Evolutionary conservation across 2,329 filamentous ascomycete genomes (phyloP).

Genomic region (Aspergillus tanneri): DNA sequence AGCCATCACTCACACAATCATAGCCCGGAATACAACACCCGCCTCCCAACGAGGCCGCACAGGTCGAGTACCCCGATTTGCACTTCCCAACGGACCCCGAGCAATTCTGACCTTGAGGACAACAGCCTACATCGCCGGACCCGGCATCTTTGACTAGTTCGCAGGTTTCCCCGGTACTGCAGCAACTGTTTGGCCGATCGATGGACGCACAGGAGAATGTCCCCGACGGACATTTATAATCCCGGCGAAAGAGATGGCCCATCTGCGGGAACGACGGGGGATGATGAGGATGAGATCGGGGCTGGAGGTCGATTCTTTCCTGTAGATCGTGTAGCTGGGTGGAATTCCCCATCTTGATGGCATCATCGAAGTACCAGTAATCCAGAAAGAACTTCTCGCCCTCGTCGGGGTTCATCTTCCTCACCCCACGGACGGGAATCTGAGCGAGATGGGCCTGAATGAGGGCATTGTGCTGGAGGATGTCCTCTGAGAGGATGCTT

Average conservation of each 20-base stretch:
- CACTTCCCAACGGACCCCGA: slow-evolving; percentile 53
- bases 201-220: slow-evolving; percentile 57
- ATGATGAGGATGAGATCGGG: slow-evolving; percentile 17
- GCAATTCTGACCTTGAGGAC: slow-evolving; percentile 55
- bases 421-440: slow-evolving; percentile 19
- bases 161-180: slow-evolving; percentile 54
- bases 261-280: slow-evolving; percentile 4
- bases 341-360: neutral
- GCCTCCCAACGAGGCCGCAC: slow-evolving; percentile 55
- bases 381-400: slow-evolving; percentile 51
- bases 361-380: slow-evolving; percentile 43
- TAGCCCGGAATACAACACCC: slow-evolving; percentile 64
- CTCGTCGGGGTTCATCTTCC: slow-evolving; percentile 48
- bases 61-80: slow-evolving; percentile 54
- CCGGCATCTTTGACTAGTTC: slow-evolving; percentile 54
- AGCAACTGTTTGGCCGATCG: slow-evolving; percentile 59
- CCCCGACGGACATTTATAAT: slow-evolving; percentile 58
- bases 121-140: slow-evolving; percentile 60
- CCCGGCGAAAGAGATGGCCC: slow-evolving; percentile 32
- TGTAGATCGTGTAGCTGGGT: neutral
- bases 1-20: slow-evolving; percentile 57
- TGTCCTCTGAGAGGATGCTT: too few relatives aligned
- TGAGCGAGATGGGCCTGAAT: slow-evolving; percentile 32
- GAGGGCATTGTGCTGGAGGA: slow-evolving; percentile 27
- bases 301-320: slow-evolving; percentile 8